A percentile compares a stretch with the other conserved stretches of the same genome.
Conservation (phyloP, 108 stramenopile genomes). For the Nitzschia inconspicua region DNA sequence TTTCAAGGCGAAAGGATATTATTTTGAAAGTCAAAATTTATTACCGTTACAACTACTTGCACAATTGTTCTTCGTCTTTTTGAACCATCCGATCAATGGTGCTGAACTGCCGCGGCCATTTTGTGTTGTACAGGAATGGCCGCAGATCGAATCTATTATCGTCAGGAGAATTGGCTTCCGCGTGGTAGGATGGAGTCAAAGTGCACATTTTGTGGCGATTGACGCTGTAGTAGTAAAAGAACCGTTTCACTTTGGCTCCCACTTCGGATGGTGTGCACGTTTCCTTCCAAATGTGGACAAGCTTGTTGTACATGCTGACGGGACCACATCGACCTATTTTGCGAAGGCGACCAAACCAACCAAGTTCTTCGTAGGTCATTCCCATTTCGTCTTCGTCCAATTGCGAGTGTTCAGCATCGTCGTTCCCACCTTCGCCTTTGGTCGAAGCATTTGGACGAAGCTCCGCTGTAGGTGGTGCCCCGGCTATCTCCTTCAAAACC, state of each 20-base stretch:
- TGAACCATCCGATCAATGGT: conserved; percentile 54
- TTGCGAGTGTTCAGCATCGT: conserved; percentile 78
- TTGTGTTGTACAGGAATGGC: conserved; percentile 91
- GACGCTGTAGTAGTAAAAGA: conserved; percentile 93
- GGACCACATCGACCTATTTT: conserved; percentile 93
- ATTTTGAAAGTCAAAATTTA: too few relatives aligned
- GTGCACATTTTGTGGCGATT: conserved; percentile 99
- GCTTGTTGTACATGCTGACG: conserved; percentile 91
- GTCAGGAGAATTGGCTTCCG: conserved; percentile 95
- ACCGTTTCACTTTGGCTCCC: conserved; percentile 87
- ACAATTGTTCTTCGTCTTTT: conserved; percentile 2
- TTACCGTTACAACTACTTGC: too few relatives aligned
- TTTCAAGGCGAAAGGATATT: too few relatives aligned
- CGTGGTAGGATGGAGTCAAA: conserved; percentile 97
- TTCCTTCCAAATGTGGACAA: conserved; percentile 76
- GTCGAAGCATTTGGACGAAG: conserved; percentile 78
- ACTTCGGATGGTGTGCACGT: conserved; percentile 68
- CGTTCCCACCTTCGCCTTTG: neutral
- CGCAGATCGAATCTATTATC: conserved; percentile 98
- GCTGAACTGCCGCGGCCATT: conserved; percentile 89
- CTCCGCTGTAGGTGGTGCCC: conserved; percentile 96
- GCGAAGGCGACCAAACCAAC: conserved; percentile 90
- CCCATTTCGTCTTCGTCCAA: conserved; percentile 99
- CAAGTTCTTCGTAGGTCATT: conserved; percentile 97
- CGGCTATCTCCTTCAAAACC: conserved; percentile 86